Base-by-base conservation (phyloP, 768 basidiomycete species). In the Xerocomus spinulosus region DNA sequence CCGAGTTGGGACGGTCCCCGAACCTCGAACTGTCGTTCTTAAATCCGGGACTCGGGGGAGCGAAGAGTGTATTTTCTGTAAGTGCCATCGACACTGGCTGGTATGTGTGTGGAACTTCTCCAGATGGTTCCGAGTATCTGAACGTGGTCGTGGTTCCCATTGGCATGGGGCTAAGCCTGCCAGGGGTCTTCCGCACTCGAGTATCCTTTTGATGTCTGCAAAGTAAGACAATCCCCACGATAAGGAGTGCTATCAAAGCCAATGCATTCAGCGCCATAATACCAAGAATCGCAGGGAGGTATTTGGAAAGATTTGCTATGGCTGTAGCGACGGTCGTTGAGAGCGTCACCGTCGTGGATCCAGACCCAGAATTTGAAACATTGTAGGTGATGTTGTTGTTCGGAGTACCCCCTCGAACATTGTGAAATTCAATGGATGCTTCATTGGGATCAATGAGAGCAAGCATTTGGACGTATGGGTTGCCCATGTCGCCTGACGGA, bases 191-290 rank as follows among this genome's bases (percentile, higher is more conserved):
- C 39, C 72, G 68, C 24, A 55, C 49, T 36, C 73, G 68, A 20
- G 56, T 50, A 23, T 62, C 68, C 51, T 64, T 70, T 45, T 72
- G 62, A 62, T 76, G 73, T 58, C 74, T 78, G 68, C 74, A 82
- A 56, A 81, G 69, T 33, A 75, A 70, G 41, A 80, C 57, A 42
- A 79, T 64, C 54, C 78, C 86, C 7, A 75, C 73, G 29, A 80
- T 62, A 51, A 72, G 63, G 48, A 88, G 74, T 24, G 75, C 66
- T 46, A 87, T 63, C 49, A 91, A 65, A 45, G 87, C 73, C 23
- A 88, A 67, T 6, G 87, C 83, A 58, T 92, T 92, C 56, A 92
- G 73, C 29, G 81, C 89, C 59, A 90, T 79, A 49, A 91, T 67
- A 23, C 73, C 89, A 42, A 92, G 73, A 70, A 91, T 79, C 21